Percentiles rank a stretch among this genome's conserved stretches.
These are phyloP conservation scores for Sporodiniella umbellata DNA, from an alignment of 371 early-diverging fungal species.

Conservation along the genomic window DNA sequence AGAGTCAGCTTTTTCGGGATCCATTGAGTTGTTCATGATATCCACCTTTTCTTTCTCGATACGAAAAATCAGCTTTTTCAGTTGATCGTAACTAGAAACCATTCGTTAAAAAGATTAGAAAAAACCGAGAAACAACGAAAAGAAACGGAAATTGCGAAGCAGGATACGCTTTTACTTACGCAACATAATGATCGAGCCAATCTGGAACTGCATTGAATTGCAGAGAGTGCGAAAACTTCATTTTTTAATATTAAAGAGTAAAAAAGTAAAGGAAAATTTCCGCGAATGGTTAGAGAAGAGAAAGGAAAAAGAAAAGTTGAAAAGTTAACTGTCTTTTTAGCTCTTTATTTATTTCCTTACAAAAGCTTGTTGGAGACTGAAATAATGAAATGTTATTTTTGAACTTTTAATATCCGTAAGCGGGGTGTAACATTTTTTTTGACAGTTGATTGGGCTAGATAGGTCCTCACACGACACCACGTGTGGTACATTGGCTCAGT, in stretches of 20 bases:
- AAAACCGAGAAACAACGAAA: background rate
- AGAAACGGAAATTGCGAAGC: background rate
- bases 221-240: conserved; percentile 90
- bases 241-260: conserved; percentile 20
- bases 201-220: conserved; percentile 90
- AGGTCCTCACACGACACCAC: conserved; percentile 24
- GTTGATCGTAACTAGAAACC: conserved; percentile 67
- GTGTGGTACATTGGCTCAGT: conserved; percentile 13
- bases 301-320: conserved; percentile 4
- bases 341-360: background rate
- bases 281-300: background rate
- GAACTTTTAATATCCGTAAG: background rate
- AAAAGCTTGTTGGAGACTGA: background rate
- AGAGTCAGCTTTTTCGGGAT: conserved; percentile 18
- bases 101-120: conserved; percentile 2
- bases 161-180: conserved; percentile 34
- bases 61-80: conserved; percentile 88
- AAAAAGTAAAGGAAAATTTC: background rate
- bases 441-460: conserved; percentile 5
- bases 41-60: conserved; percentile 83
- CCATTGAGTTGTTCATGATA: conserved; percentile 20
- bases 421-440: background rate
- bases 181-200: conserved; percentile 81
- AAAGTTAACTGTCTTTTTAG: background rate
- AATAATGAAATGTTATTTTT: background rate